Conservation (phyloP, 139 green algal species). For the Choricystis sp. region DNA sequence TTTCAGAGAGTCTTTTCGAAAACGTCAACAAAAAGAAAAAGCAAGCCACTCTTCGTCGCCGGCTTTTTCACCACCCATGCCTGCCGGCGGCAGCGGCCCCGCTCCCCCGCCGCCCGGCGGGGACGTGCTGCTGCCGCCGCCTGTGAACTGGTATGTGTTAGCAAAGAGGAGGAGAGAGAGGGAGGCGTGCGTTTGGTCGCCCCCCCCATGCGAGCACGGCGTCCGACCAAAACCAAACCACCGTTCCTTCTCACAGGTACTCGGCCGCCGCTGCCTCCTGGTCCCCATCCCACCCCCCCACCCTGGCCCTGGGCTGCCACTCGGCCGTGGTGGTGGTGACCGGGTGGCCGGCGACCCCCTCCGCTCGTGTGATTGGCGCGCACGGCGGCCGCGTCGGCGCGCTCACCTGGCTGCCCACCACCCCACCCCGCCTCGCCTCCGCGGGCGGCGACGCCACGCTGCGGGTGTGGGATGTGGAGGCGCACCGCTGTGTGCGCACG, state of each 20-base stretch:
- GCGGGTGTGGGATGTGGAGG: background rate
- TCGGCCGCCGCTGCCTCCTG: background rate
- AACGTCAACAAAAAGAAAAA: too few relatives aligned
- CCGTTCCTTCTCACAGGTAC: background rate
- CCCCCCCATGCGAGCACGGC: too few relatives aligned
- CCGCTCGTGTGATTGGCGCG: background rate
- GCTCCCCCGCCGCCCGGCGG: too few relatives aligned
- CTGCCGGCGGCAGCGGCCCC: too few relatives aligned
- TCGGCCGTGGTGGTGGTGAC: background rate
- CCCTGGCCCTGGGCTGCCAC: background rate
- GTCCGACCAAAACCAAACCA: background rate
- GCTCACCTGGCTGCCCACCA: background rate
- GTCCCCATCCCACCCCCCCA: background rate
- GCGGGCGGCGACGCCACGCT: background rate
- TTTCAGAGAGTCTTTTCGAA: too few relatives aligned
- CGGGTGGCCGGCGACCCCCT: too few relatives aligned
- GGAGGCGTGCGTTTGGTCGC: too few relatives aligned
- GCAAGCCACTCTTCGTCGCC: too few relatives aligned
- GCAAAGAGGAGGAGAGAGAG: too few relatives aligned
- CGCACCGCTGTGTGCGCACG: background rate
- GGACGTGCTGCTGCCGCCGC: background rate
- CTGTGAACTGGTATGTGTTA: background rate
- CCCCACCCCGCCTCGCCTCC: background rate
- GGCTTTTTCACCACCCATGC: too few relatives aligned
- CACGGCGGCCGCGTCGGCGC: background rate